Evolutionary conservation across 148 eudicot species (phyloP).

Genomic region (Rhododendron williamsianum): DNA sequence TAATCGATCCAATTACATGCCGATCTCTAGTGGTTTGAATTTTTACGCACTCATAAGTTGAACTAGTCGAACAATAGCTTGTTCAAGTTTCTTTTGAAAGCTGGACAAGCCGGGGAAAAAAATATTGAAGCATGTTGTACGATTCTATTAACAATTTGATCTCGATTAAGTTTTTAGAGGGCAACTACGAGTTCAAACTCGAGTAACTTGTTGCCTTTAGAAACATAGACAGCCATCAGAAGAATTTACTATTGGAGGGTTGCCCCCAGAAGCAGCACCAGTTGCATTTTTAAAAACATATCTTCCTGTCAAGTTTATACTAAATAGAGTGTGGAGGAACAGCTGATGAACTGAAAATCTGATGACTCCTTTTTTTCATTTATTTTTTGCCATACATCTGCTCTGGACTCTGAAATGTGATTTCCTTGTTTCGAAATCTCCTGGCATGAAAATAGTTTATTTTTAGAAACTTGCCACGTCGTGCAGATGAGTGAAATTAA

Average conservation of each 20-base stretch:
- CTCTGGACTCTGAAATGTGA: not conserved
- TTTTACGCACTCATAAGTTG: too few species aligned
- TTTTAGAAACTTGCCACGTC: not conserved
- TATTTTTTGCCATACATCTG: too few species aligned
- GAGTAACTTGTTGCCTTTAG: too few species aligned
- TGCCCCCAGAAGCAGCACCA: not conserved
- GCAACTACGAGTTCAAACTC: too few species aligned
- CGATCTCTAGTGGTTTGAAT: too few species aligned
- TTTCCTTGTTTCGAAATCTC: not conserved
- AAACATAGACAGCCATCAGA: not conserved
- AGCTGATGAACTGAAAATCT: not conserved
- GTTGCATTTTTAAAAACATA: not conserved
- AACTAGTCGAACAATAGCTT: too few species aligned
- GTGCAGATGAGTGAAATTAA: not conserved
- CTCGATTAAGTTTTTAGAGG: too few species aligned
- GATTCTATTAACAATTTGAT: too few species aligned
- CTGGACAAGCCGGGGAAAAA: too few species aligned
- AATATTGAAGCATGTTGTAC: too few species aligned
- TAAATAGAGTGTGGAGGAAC: not conserved
- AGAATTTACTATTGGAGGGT: not conserved
- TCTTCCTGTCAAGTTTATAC: not conserved
- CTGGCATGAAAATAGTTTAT: not conserved
- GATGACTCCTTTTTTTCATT: not conserved
- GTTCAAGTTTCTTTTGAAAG: too few species aligned
- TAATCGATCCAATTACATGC: too few species aligned